Percentiles rank a stretch among this genome's conserved stretches.
Evolutionary conservation across 371 early-diverging fungal species (phyloP).

Genomic region (Saksenaea oblongispora): DNA sequence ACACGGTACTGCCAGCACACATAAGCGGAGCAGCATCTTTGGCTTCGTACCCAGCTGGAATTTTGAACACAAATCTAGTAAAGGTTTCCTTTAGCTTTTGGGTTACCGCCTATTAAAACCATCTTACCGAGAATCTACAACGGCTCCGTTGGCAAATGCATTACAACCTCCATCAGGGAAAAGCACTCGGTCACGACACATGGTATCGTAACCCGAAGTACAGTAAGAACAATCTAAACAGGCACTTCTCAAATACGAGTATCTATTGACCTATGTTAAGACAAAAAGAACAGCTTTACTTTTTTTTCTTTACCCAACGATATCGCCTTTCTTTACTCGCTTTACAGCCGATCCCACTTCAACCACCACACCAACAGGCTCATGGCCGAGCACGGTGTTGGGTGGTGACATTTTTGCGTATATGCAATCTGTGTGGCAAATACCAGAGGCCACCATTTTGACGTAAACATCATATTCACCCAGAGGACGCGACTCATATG

Average conservation of each 20-base stretch:
- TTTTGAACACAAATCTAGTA: constrained; percentile 45
- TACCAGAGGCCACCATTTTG: constrained; percentile 54
- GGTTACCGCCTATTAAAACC: background rate
- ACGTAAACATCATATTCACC: constrained; percentile 30
- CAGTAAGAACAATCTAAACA: constrained; percentile 49
- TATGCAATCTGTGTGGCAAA: constrained; percentile 54
- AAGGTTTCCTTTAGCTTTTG: background rate
- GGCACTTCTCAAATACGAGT: constrained; percentile 39
- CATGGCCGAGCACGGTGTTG: constrained; percentile 48
- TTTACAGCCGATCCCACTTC: constrained; percentile 43
- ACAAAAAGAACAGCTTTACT: background rate
- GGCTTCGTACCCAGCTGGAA: constrained; percentile 54
- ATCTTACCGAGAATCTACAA: constrained; percentile 45
- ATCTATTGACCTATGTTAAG: constrained; percentile 5
- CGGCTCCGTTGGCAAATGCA: constrained; percentile 46
- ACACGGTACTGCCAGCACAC: constrained; percentile 72
- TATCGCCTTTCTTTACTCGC: constrained; percentile 48
- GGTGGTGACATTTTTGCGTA: constrained; percentile 21
- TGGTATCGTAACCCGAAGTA: constrained; percentile 43
- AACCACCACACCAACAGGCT: constrained; percentile 48
- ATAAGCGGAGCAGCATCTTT: constrained; percentile 60
- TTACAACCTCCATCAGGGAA: constrained; percentile 53
- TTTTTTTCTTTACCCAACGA: constrained; percentile 42
- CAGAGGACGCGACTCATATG: constrained; percentile 15
- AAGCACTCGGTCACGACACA: constrained; percentile 40